Base-by-base conservation (phyloP, 768 basidiomycete genomes). In the Cyclocybe aegerita region DNA sequence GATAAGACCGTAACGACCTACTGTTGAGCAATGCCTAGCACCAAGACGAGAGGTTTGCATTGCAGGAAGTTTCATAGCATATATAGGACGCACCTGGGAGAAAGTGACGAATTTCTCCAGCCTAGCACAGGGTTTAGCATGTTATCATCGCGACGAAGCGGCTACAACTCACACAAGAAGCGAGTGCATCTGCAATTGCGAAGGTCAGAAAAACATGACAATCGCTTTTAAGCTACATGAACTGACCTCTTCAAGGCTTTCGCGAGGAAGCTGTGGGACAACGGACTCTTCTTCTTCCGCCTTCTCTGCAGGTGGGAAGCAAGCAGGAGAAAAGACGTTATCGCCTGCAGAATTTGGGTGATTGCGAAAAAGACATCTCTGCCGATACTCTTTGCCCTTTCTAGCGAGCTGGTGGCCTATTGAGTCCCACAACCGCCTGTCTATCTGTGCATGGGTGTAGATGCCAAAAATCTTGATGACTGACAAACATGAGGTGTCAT, bases 101-200 rank as follows among this genome's bases (percentile, higher is more conserved):
- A 76, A 72, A 7, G 69, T 61, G 15, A 75, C 60, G 39, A 75
- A 77, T 61, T 78, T 79, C 49, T 83, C 78, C 39, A 80, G 61
- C 10, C 65, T 74, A 46, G 11, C 39, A 31, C 9, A 31, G 4
- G 37, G 10, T 43, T 15, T 44, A 33, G 41, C 12, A 50, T 43
- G 33, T 16, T 37, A n/a, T 39, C 15, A 11, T 49, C 16, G 32
- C 9, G 2, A 12, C 7, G 34, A 50, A 9, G 8, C 44, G 17
- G 23, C 41, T 29, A n/a, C 30, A 16, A 61, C 80, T 48, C 60
- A 85, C 82, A 82, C 74, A n/a, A 85, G 71, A 17, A 85, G 71
- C 1, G 78, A 70, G 55, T 86, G 83, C 7, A 85, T 67, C 81
- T 85, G 16, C 23, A 39, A 39, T 31, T 39, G 23, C 9, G 23